Evolutionary conservation across 1,284 basidiomycete species (phyloP).

Genomic region (Trichosporon coremiiforme): DNA sequence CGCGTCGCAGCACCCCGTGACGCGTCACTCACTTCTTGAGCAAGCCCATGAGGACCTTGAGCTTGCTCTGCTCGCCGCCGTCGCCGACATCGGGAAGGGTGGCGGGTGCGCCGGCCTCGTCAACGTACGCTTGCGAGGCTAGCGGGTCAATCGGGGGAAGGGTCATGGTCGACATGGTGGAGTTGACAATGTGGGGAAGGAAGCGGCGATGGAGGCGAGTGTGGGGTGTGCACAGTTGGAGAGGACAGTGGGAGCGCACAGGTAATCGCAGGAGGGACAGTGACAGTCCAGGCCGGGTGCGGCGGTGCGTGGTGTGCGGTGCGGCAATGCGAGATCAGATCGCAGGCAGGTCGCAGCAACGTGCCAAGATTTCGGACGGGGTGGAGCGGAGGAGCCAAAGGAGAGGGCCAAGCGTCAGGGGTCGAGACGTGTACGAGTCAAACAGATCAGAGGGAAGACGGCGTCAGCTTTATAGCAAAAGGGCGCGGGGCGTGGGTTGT

Average conservation of each 20-base stretch:
- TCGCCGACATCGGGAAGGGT: slow-evolving; percentile 74
- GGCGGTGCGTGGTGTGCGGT: too few species aligned
- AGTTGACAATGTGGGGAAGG: background rate
- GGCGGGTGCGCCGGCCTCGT: slow-evolving; percentile 57
- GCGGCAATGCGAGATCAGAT: background rate
- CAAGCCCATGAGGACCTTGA: slow-evolving; percentile 84
- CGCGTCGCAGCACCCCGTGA: background rate
- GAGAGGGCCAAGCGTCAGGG: background rate
- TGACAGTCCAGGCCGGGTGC: too few species aligned
- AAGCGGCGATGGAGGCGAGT: background rate
- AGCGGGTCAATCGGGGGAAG: background rate
- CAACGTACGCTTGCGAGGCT: slow-evolving; percentile 46
- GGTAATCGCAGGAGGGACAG: background rate
- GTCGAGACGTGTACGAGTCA: background rate
- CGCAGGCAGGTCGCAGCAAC: slow-evolving; percentile 13
- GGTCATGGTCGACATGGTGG: background rate
- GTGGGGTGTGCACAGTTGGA: slow-evolving; percentile 9
- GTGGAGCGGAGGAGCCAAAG: background rate
- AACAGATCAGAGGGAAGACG: background rate
- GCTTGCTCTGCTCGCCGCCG: slow-evolving; percentile 78
- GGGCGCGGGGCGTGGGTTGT: background rate
- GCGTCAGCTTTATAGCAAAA: slow-evolving; percentile 5
- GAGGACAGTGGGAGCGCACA: background rate
- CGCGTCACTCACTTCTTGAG: slow-evolving; percentile 72
- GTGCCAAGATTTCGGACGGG: slow-evolving; percentile 1